Percentiles rank a stretch among this genome's conserved stretches.
These are phyloP conservation scores for Climacium dendroides DNA, from an alignment of 225 moss, liverwort and hornwort species.

Conservation along the genomic window DNA sequence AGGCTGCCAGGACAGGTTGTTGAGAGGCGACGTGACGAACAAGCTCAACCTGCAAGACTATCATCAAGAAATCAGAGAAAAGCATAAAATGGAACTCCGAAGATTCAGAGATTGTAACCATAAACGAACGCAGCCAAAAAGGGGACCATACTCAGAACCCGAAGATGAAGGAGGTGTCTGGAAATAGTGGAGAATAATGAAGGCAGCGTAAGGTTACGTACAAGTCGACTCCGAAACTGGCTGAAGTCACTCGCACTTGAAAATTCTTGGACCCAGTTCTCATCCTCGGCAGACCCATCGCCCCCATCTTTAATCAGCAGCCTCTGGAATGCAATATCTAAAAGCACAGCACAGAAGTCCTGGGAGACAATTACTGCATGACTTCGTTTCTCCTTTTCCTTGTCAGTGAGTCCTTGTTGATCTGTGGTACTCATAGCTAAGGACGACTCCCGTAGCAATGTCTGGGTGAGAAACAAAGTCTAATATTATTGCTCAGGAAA, in stretches of 20 bases:
- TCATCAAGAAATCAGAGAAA: neutral
- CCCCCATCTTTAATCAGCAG: slow-evolving; percentile 61
- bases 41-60: slow-evolving; percentile 67
- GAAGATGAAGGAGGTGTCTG: neutral
- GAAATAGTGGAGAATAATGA: neutral
- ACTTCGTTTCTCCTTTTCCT: slow-evolving; percentile 76
- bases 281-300: slow-evolving; percentile 41
- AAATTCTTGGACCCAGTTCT: slow-evolving; percentile 56
- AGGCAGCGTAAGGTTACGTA: slow-evolving; percentile 7
- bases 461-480: slow-evolving; percentile 22
- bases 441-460: slow-evolving; percentile 68
- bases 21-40: slow-evolving; percentile 70
- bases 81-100: neutral
- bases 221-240: slow-evolving; percentile 85
- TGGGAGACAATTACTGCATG: slow-evolving; percentile 44
- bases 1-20: slow-evolving; percentile 61
- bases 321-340: slow-evolving; percentile 65
- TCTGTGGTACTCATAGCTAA: slow-evolving; percentile 41
- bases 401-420: slow-evolving; percentile 39
- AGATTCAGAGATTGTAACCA: neutral
- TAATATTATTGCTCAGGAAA: neutral
- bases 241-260: slow-evolving; percentile 69
- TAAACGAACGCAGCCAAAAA: neutral
- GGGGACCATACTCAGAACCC: neutral
- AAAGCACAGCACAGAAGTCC: slow-evolving; percentile 55